Conservation (phyloP, 768 basidiomycete species). For the Termitomyces sp. region DNA sequence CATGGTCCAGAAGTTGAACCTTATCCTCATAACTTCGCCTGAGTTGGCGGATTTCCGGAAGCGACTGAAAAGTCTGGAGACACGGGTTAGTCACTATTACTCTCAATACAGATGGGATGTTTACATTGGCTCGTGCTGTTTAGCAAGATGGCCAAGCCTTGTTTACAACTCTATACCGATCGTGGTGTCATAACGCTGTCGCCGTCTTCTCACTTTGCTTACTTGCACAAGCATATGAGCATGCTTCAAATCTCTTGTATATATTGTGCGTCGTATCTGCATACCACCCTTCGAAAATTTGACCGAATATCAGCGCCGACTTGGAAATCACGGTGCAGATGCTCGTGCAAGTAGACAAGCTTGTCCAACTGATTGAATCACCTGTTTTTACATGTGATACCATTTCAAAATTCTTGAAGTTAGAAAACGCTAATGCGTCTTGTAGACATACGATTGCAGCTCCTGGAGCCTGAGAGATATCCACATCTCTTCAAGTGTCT, state of each 20-base stretch:
- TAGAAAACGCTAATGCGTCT: neutral
- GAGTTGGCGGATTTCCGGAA: constrained; percentile 95
- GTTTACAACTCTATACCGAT: constrained; percentile 91
- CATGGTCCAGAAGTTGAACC: constrained; percentile 96
- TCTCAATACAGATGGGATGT: neutral
- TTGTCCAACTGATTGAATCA: constrained; percentile 96
- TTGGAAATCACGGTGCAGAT: constrained; percentile 94
- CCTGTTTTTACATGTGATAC: constrained; percentile 94
- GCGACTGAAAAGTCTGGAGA: constrained; percentile 89
- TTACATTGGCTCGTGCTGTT: neutral
- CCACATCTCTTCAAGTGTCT: constrained; percentile 97
- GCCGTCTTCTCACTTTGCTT: constrained; percentile 95
- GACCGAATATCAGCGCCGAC: constrained; percentile 63
- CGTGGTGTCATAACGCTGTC: constrained; percentile 99
- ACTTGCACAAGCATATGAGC: constrained; percentile 97
- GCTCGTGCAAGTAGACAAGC: constrained; percentile 94
- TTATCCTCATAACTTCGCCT: constrained; percentile 94
- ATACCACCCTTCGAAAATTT: neutral
- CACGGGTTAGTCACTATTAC: constrained; percentile 54
- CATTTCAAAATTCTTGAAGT: neutral
- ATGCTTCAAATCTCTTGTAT: constrained; percentile 92
- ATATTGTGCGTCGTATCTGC: constrained; percentile 65
- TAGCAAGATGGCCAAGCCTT: constrained; percentile 95
- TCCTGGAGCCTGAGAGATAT: constrained; percentile 95
- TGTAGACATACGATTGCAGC: constrained; percentile 81